These are phyloP conservation scores for Balansia obtecta DNA, from an alignment of 2,329 filamentous ascomycete species.

Conservation along the genomic window DNA sequence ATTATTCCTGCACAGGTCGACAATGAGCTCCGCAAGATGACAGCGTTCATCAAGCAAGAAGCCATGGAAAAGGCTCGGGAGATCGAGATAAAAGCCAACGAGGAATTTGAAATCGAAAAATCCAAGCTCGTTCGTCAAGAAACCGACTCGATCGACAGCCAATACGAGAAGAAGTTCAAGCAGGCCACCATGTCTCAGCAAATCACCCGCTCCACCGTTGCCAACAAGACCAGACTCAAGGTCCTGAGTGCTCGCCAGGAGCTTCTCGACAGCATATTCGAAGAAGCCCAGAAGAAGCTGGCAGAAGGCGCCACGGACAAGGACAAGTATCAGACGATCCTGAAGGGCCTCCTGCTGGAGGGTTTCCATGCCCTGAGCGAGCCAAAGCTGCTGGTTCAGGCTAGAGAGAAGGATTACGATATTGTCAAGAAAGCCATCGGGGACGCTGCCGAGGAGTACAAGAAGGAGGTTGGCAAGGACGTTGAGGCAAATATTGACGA, in stretches of 20 bases:
- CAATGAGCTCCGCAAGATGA: conserved; percentile 99
- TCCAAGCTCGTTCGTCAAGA: conserved; percentile 96
- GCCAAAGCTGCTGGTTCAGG: conserved; percentile 60
- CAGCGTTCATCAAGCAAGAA: conserved; percentile 98
- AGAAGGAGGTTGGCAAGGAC: conserved; percentile 62
- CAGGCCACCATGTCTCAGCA: conserved; percentile 97
- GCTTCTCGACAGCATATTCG: conserved; percentile 82
- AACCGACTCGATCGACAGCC: conserved; percentile 78
- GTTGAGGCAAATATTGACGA: conserved; percentile 63
- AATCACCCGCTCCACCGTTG: conserved; percentile 89
- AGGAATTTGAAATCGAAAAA: conserved; percentile 98
- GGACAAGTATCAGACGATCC: conserved; percentile 59
- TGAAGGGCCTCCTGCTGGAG: conserved; percentile 78
- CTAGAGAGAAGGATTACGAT: conserved; percentile 67
- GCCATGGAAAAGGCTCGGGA: conserved; percentile 93
- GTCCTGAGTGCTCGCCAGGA: conserved; percentile 81
- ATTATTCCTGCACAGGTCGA: conserved; percentile 56
- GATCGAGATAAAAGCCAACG: conserved; percentile 96
- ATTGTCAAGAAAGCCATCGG: conserved; percentile 66
- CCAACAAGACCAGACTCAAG: conserved; percentile 90
- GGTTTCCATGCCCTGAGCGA: conserved; percentile 83
- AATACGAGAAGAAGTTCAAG: conserved; percentile 99
- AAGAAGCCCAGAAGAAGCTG: conserved; percentile 64
- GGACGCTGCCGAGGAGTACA: conserved; percentile 69
- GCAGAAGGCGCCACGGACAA: conserved; percentile 51